Evolutionary conservation across 169 alveolate genomes (phyloP).

Genomic region (Cryptosporidium ryanae): DNA sequence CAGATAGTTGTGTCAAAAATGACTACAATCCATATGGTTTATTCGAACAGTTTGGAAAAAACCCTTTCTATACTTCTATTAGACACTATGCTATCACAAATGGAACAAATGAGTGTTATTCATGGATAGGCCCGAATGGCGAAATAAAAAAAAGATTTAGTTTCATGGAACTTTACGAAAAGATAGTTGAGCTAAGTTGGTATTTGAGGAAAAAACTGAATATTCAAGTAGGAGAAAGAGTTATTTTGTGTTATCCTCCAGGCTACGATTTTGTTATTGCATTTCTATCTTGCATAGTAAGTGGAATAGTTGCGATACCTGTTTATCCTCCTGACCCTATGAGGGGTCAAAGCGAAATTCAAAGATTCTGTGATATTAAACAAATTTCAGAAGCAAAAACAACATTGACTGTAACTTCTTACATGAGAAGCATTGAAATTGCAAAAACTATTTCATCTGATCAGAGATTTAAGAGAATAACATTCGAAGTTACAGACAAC

Average conservation of each 20-base stretch:
- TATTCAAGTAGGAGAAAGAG: slow-evolving; percentile 76
- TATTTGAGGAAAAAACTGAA: slow-evolving; percentile 73
- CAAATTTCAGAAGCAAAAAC: slow-evolving; percentile 74
- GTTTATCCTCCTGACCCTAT: slow-evolving; percentile 84
- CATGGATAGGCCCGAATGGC: slow-evolving; percentile 51
- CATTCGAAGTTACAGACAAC: slow-evolving; percentile 62
- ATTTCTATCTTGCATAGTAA: slow-evolving; percentile 76
- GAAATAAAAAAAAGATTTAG: slow-evolving; percentile 46
- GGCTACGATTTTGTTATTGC: slow-evolving; percentile 78
- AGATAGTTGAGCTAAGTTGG: slow-evolving; percentile 64
- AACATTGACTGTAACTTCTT: slow-evolving; percentile 76
- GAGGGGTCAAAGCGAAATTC: slow-evolving; percentile 78
- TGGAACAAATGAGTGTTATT: slow-evolving; percentile 34
- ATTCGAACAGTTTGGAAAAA: slow-evolving; percentile 35
- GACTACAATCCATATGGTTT: background rate
- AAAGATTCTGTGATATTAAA: slow-evolving; percentile 81
- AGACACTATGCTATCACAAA: slow-evolving; percentile 14
- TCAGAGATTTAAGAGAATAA: slow-evolving; percentile 13
- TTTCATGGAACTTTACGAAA: slow-evolving; percentile 69
- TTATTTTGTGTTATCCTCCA: slow-evolving; percentile 74
- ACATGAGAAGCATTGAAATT: slow-evolving; percentile 38
- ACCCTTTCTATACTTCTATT: slow-evolving; percentile 46
- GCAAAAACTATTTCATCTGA: slow-evolving; percentile 69
- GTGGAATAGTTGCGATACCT: slow-evolving; percentile 82
- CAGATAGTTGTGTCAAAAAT: background rate